Base-by-base conservation (phyloP, 768 basidiomycete genomes). In the Pleurotus platypus region DNA sequence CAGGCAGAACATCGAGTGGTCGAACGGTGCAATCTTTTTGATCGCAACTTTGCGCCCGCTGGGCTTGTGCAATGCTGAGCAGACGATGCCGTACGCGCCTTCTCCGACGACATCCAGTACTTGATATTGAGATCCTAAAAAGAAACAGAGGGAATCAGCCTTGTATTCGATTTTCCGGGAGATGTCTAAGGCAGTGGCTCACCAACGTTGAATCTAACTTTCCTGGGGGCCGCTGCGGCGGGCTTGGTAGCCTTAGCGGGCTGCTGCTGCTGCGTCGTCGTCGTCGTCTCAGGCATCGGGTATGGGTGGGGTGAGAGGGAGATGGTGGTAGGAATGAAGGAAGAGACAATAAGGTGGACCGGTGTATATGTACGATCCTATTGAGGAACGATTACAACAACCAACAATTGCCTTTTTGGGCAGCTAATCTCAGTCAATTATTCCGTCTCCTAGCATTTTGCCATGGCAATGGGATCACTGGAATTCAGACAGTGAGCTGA, bases 21-120 rank as follows among this genome's bases (percentile, higher is more conserved):
- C 94, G 63, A 96, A 97, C 4, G 94, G 94, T 0, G 90, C 86
- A 73, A 97, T 94, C 75, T 92, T 92, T 80, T 97, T 97, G 79
- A 97, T 94, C 55, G 95, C 95, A 59, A 98, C 96, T 71, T 93
- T 93, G 58, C 92, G 88, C 53, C 87, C 86, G 53, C 90, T 91
- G 2, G 92, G 87, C 60, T 84, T 70, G 68, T 98, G 94, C 2
- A 94, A 76, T 4, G 95, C 95, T 20, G 94, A 95, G 72, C 91
- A 94, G 59, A 98, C 95, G 66, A 96, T 90, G 50, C 96, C 96
- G 67, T 96, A 95, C 51, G 94, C 94, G 22, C 94, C 91, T 69
- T 93, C 91, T 49, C 91, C 90, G 57, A 94, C 89, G 66, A 91
- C 87, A 75, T 91, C 89, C 61, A 91, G 82, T 24, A 92, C 88